Evolutionary conservation across 108 stramenopile genomes (phyloP), one percentile per base, ranked within the genome.

Genomic region (Pinguiococcus pyrenoidosus): DNA sequence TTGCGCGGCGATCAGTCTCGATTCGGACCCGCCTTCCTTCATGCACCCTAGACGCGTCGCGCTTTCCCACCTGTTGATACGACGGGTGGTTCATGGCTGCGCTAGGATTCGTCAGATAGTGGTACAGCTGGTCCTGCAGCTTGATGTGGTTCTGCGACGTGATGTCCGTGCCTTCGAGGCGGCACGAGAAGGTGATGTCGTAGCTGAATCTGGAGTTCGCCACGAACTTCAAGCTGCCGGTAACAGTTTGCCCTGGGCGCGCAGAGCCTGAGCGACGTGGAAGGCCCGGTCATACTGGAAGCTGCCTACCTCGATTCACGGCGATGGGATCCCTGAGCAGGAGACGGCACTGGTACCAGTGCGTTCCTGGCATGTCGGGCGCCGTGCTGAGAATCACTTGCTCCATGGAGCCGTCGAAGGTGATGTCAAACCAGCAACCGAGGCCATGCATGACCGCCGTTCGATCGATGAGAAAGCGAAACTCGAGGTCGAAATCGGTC

Each of bases 121-220:
- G 61, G 65, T 70, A 72, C 40, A 65, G 25, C 67, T 74, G 75
- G 54, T 74, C 75, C 54, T 75, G 71, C 39, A 77, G 27, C 25
- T 63, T 64, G 22, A 72, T 69, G n/a, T 28, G 27, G 29, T 69
- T 51, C 22, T 26, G 22, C 12, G 44, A 32, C n/a, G 28, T 29
- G 16, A 71, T 55, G 25, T 18, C 18, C 0, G 74, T 78, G 16
- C 77, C 77, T 0, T 72, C 65, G 5, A 79, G 29, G 2, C 28
- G 29, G 4, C 38, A 25, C 22, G 32, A 2, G 25, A 70, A 8
- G 12, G 17, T 7, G 35, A 77, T 54, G 43, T 59, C 58, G 67
- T 79, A 79, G 37, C 63, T 66, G 52, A 69, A 72, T 48, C 64
- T 57, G 4, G 74, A 70, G 59, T 79, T 74, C 18, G 73, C 78